Evolutionary conservation across 2,329 filamentous ascomycete genomes (phyloP).

Genomic region (Fusarium tanahbumbuense): DNA sequence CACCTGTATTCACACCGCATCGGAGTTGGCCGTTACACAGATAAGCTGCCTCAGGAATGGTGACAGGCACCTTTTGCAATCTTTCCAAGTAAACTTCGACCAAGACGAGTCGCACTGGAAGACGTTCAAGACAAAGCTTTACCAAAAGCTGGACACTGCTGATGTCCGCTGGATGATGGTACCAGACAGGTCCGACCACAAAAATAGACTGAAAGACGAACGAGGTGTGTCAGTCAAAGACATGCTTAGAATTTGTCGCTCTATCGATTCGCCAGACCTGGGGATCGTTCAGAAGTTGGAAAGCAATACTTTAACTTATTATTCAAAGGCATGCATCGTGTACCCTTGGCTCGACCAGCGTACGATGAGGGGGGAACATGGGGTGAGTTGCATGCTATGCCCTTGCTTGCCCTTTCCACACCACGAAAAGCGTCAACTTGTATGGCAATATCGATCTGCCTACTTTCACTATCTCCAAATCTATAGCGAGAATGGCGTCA

Average conservation of each 20-base stretch:
- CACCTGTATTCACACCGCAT: not conserved
- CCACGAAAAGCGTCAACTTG: no score
- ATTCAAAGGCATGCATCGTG: not conserved
- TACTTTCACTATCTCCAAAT: no score
- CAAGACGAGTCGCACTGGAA: no score
- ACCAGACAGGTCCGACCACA: not conserved
- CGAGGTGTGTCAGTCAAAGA: not conserved
- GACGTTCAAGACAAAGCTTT: not conserved
- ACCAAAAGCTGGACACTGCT: not conserved
- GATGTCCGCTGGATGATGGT: not conserved
- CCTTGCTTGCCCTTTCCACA: no score
- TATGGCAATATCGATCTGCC: no score
- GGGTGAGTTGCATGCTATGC: slow-evolving; percentile 11
- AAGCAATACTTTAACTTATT: not conserved
- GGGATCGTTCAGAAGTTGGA: not conserved
- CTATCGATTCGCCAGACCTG: not conserved
- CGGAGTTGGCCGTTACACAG: not conserved
- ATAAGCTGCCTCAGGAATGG: not conserved
- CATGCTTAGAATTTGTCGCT: not conserved
- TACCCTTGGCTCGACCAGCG: not conserved
- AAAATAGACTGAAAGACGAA: not conserved
- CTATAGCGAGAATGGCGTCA: not conserved
- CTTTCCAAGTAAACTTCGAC: no score
- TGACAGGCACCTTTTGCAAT: no score
- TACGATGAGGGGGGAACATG: not conserved